phyloP scores from a whole-genome alignment of 176 grass and related monocot species.

The Pontederia crassipes region DNA sequence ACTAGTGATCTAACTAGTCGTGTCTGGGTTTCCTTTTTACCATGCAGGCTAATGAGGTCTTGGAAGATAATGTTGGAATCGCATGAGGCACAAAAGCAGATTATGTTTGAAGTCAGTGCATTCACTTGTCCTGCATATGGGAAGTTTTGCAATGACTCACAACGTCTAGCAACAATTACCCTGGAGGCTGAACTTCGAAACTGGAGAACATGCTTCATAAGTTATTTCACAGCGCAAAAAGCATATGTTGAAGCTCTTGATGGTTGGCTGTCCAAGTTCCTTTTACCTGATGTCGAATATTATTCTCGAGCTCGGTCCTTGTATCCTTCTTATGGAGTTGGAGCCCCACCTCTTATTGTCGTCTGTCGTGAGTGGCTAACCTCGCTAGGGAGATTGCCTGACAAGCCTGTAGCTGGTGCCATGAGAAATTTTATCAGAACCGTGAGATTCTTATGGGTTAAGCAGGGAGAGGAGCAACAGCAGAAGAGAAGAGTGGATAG shows the following conservation, averaged over 20 bases:
- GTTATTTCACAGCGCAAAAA: conserved; percentile 60
- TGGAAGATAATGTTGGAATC: conserved; percentile 95
- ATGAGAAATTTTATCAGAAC: conserved; percentile 82
- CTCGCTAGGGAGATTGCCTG: conserved; percentile 40
- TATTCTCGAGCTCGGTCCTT: conserved; percentile 51
- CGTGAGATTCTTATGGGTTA: conserved; percentile 74
- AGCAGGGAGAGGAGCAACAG: conserved; percentile 85
- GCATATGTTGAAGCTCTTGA: conserved; percentile 73
- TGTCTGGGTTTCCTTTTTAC: not conserved
- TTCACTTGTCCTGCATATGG: conserved; percentile 90
- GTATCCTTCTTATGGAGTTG: conserved; percentile 22
- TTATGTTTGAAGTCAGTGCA: conserved; percentile 86
- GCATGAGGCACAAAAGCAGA: conserved; percentile 88
- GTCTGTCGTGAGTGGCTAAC: conserved; percentile 70
- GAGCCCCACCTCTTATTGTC: conserved; percentile 44
- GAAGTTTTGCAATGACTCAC: conserved; percentile 76
- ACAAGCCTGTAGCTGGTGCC: conserved; percentile 36
- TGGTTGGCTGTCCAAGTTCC: conserved; percentile 83
- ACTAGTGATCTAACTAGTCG: not conserved
- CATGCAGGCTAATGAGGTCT: conserved; percentile 45
- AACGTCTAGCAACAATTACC: conserved; percentile 73
- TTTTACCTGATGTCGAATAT: conserved; percentile 50
- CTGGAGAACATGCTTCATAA: conserved; percentile 77
- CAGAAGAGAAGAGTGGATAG: conserved; percentile 81
- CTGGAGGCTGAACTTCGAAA: conserved; percentile 86